Evolutionary conservation across 2,329 filamentous ascomycete species (phyloP).

Genomic region (Zarea fungicola): DNA sequence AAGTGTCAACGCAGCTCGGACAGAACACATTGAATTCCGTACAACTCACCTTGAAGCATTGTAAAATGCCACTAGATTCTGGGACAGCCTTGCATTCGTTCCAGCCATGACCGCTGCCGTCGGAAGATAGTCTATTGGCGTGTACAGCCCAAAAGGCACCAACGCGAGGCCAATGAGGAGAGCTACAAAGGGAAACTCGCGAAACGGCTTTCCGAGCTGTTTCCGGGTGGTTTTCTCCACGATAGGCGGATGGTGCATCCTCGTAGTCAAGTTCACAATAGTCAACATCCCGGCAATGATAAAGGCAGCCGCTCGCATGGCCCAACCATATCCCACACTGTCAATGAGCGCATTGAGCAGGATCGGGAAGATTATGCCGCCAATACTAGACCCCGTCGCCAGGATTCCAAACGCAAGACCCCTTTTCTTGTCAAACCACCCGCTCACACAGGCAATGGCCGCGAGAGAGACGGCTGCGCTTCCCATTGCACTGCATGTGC

Average conservation of each 20-base stretch:
- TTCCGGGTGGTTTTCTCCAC: too few relatives aligned
- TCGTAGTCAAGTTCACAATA: too few relatives aligned
- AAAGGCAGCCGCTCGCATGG: slow-evolving; percentile 27
- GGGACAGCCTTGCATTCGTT: slow-evolving; percentile 14
- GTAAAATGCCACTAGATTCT: slow-evolving; percentile 20
- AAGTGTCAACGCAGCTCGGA: background rate
- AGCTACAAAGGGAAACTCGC: slow-evolving; percentile 18
- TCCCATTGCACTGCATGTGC: slow-evolving; percentile 27
- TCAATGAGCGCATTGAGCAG: slow-evolving; percentile 25
- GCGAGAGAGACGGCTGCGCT: slow-evolving; percentile 21
- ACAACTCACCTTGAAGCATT: slow-evolving; percentile 15
- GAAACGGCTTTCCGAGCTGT: background rate
- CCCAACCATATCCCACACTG: slow-evolving; percentile 25
- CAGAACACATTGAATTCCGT: background rate
- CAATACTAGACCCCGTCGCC: slow-evolving; percentile 24
- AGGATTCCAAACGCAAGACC: slow-evolving; percentile 23
- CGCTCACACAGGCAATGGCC: slow-evolving; percentile 20
- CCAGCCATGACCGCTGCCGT: slow-evolving; percentile 14
- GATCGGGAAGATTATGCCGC: slow-evolving; percentile 31
- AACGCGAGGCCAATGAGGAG: slow-evolving; percentile 21
- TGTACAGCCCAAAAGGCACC: slow-evolving; percentile 26
- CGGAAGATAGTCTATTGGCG: slow-evolving; percentile 24
- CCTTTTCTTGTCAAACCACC: slow-evolving; percentile 23
- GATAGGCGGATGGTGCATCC: too few relatives aligned
- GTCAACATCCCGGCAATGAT: slow-evolving; percentile 26